Base-by-base conservation (phyloP, 257 asterid species). In the Osmanthus fragrans region DNA sequence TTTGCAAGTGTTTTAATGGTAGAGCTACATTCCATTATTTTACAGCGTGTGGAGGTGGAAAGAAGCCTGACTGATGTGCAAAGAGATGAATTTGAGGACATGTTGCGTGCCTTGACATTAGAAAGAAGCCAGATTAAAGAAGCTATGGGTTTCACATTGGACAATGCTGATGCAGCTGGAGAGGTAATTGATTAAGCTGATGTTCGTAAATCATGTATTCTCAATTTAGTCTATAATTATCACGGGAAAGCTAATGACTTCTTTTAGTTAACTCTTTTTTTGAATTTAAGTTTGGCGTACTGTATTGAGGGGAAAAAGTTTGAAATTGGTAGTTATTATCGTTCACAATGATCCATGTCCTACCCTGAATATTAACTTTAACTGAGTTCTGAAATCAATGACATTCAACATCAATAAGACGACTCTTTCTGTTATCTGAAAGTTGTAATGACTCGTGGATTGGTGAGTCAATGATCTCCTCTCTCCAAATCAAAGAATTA, bases 111-210 rank as follows among this genome's bases (percentile, higher is more conserved):
- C 70, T 90, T 94, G 81, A 92, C 98, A 16, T 84, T 94, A 81
- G 97, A 94, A 86, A 90, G 98, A 88, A 82, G 90, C 86, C 94
- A 84, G 70, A 89, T 94, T 80, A 94, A 88, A 89, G 97, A 88
- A 25, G 98, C 98, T 49, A 94, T 94, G 97, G 97, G 98, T 69
- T 94, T 94, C 80, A 77, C 97, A 32, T 82, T 94, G 81, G 97
- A 94, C 82, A 94, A 94, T 82, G 98, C 97, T 81, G 99, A 94
- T 85, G 98, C 98, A 81, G 98, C 98, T n/a, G 98, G 98, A 79
- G 98, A 94, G 97, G 98, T 94, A 82, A 79, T 81, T 76, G 73
- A 73, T 63, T 70, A 42, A 65, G 73, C 76, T 80, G 60, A 71
- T 74, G 40, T 40, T 33, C 64, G 68, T 40, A 39, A 40, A 33